A percentile compares a stretch with the other conserved stretches of the same genome.
Evolutionary conservation across 495 filamentous ascomycete species (phyloP).

Genomic region (Penicillium bialowiezense): DNA sequence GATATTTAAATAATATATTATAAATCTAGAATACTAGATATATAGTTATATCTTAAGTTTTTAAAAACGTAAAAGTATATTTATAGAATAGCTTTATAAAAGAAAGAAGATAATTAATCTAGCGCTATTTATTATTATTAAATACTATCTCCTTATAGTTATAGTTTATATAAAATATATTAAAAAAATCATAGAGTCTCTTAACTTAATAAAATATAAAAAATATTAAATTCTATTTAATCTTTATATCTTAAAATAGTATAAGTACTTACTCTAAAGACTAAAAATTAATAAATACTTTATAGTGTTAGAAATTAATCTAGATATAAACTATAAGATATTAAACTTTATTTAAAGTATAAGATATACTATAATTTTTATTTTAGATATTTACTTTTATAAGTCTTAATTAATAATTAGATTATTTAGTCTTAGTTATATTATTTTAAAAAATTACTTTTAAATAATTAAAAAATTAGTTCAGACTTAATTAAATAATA

Average conservation of each 20-base stretch:
- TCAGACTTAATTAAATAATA: background rate
- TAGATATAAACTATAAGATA: slow-evolving; percentile 4
- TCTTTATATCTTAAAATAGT: slow-evolving; percentile 2
- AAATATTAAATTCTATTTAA: slow-evolving; percentile 2
- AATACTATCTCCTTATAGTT: slow-evolving; percentile 2
- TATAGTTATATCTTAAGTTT: too few species aligned
- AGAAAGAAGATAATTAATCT: slow-evolving; percentile 2
- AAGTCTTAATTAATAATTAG: background rate
- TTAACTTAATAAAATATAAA: slow-evolving; percentile 1
- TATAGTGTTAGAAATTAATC: background rate
- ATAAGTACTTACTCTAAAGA: background rate
- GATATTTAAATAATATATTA: slow-evolving; percentile 1
- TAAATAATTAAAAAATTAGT: background rate
- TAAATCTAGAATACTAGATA: background rate
- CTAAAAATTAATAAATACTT: too few species aligned
- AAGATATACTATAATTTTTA: background rate
- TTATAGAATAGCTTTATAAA: background rate
- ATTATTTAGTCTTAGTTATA: background rate
- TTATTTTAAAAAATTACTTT: background rate
- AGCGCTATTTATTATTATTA: background rate
- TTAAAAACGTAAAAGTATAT: too few species aligned
- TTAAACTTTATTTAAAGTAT: slow-evolving; percentile 1
- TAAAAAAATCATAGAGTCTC: background rate
- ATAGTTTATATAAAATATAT: slow-evolving; percentile 3
- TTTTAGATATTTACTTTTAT: background rate